Conservation (phyloP, 2,329 filamentous ascomycete genomes). For the Pestalotiopsis sp. region DNA sequence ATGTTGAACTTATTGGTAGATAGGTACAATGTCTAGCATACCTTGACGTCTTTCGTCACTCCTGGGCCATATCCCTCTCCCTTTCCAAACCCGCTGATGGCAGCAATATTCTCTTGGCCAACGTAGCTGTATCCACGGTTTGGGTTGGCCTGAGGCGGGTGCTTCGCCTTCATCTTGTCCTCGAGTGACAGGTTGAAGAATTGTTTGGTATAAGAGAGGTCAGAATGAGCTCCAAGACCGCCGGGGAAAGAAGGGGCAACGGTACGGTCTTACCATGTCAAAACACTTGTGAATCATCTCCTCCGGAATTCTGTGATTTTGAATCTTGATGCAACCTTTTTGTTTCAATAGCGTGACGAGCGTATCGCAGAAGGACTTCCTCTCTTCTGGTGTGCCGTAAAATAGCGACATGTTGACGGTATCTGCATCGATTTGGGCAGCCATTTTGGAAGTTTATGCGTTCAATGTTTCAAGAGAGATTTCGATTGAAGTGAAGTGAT, state of each 20-base stretch:
- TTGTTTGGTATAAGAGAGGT: neutral
- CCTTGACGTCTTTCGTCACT: conserved; percentile 4
- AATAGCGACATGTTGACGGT: conserved; percentile 3
- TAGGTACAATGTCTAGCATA: too few relatives aligned
- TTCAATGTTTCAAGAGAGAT: neutral
- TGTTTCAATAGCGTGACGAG: neutral
- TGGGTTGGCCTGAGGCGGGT: conserved; percentile 1
- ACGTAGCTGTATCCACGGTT: conserved; percentile 5
- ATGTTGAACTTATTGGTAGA: too few relatives aligned
- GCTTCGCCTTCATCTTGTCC: conserved; percentile 2
- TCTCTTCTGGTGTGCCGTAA: conserved; percentile 1
- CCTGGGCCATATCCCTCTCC: neutral
- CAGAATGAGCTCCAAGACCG: neutral
- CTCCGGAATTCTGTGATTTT: neutral
- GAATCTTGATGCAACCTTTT: neutral
- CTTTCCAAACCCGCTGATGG: neutral
- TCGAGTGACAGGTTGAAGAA: conserved; percentile 6
- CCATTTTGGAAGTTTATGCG: neutral
- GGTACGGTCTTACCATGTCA: neutral
- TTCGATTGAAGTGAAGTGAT: too few relatives aligned
- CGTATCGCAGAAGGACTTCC: neutral
- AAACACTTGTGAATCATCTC: neutral
- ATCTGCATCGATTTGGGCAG: neutral
- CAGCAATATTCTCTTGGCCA: conserved; percentile 2
- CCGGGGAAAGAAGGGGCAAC: neutral